phyloP scores from a whole-genome alignment of 1,139 yeast species.

The Starmera stellimalicola region DNA sequence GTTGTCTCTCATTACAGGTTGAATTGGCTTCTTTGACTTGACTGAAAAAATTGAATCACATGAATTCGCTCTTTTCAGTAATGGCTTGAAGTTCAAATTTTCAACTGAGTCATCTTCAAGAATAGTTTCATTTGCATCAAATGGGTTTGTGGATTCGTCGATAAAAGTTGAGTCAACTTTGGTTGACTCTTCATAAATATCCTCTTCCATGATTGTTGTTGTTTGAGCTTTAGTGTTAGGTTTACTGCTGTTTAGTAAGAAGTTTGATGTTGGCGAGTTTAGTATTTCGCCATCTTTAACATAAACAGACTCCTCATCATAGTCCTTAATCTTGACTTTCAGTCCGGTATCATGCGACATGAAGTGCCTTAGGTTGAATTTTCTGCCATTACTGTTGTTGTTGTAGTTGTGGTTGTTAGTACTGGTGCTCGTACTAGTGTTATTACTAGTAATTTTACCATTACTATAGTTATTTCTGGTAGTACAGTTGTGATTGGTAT shows the following conservation, averaged over 20 bases:
- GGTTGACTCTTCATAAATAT: not conserved
- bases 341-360: conserved; percentile 18
- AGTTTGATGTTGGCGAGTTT: conserved; percentile 8
- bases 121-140: not conserved
- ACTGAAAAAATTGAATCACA: conserved; percentile 19
- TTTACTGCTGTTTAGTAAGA: too few species aligned
- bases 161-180: not conserved
- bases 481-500: not conserved
- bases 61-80: conserved; percentile 19
- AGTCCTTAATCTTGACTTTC: conserved; percentile 4
- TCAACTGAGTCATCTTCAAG: not conserved
- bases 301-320: conserved; percentile 8
- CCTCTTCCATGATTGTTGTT: not conserved
- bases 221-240: too few species aligned
- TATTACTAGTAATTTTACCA: not conserved
- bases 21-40: conserved; percentile 11
- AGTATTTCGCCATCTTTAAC: conserved; percentile 17
- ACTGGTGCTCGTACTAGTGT: not conserved
- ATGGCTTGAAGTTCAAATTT: conserved; percentile 15
- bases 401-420: not conserved
- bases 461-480: not conserved
- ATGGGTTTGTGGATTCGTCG: not conserved
- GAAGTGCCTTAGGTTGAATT: conserved; percentile 17
- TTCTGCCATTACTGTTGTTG: conserved; percentile 1
- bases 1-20: conserved; percentile 11